Conservation (phyloP, 225 moss, liverwort and hornwort genomes). For the Pseudisothecium myosuroides region DNA sequence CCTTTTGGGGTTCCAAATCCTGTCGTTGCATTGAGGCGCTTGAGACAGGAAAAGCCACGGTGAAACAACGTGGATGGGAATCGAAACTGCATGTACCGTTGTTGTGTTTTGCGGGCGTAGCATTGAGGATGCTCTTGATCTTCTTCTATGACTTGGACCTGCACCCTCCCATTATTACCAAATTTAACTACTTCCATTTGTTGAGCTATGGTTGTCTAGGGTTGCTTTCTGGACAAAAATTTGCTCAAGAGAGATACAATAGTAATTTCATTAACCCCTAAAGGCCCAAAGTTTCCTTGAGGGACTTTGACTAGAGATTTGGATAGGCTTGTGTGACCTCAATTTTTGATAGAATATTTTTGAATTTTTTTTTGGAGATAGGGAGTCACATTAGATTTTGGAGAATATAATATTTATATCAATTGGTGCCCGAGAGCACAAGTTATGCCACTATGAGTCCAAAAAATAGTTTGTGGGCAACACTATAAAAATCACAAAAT, state of each 20-base stretch:
- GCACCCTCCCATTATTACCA: no score
- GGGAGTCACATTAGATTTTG: neutral
- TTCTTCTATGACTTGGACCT: no score
- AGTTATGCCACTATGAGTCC: neutral
- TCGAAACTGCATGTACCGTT: no score
- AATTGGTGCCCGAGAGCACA: fast-evolving
- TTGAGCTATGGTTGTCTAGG: no score
- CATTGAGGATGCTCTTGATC: no score
- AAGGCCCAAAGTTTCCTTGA: fast-evolving
- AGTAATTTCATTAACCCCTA: neutral
- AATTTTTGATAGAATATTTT: neutral
- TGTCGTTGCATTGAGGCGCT: no score
- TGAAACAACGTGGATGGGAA: no score
- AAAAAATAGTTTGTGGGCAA: neutral
- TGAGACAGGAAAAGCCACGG: no score
- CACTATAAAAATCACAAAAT: neutral
- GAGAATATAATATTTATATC: neutral
- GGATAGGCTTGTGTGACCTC: fast-evolving
- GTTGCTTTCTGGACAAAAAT: neutral
- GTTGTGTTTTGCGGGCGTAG: no score
- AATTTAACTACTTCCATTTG: neutral
- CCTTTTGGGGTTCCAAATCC: no score
- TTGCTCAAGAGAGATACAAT: neutral
- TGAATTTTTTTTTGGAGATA: no score
- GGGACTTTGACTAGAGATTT: fast-evolving